These are phyloP conservation scores for Adenanthera pavonina DNA, from an alignment of 306 rosid species.

Conservation along the genomic window DNA sequence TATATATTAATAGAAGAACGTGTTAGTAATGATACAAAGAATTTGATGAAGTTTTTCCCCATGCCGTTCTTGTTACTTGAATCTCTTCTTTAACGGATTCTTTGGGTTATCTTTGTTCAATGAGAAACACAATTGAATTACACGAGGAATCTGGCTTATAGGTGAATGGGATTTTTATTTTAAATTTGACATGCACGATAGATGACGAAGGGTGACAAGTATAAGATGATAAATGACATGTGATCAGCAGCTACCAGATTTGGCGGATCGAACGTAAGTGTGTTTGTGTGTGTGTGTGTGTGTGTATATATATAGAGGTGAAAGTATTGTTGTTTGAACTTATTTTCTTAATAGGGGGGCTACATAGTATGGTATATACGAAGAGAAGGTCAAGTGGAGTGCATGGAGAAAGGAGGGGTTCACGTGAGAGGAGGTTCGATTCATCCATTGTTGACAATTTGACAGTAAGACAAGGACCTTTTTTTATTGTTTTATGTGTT, in stretches of 20 bases:
- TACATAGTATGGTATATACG: background rate
- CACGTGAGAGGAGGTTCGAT: constrained; percentile 32
- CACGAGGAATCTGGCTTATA: background rate
- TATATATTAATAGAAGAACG: too few species aligned
- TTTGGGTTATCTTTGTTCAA: constrained; percentile 7
- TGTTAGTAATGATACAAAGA: background rate
- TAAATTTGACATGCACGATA: background rate
- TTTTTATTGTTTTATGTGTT: background rate
- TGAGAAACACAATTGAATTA: background rate
- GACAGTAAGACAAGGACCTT: background rate
- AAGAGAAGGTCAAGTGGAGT: background rate
- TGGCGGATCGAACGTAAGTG: background rate
- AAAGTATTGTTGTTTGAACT: too few species aligned
- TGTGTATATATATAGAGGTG: too few species aligned
- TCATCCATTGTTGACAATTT: constrained; percentile 23
- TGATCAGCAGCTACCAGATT: background rate
- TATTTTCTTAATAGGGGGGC: background rate
- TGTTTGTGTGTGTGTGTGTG: background rate
- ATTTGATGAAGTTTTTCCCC: background rate
- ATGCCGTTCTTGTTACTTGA: background rate
- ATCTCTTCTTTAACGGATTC: constrained; percentile 27
- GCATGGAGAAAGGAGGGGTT: constrained; percentile 26
- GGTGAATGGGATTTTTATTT: constrained; percentile 21
- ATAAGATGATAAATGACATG: background rate
- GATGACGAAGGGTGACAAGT: constrained; percentile 10